Percentiles rank a stretch among this genome's conserved stretches.
phyloP scores from a whole-genome alignment of 2,329 filamentous ascomycete species.

The Arthroderma sp. region DNA sequence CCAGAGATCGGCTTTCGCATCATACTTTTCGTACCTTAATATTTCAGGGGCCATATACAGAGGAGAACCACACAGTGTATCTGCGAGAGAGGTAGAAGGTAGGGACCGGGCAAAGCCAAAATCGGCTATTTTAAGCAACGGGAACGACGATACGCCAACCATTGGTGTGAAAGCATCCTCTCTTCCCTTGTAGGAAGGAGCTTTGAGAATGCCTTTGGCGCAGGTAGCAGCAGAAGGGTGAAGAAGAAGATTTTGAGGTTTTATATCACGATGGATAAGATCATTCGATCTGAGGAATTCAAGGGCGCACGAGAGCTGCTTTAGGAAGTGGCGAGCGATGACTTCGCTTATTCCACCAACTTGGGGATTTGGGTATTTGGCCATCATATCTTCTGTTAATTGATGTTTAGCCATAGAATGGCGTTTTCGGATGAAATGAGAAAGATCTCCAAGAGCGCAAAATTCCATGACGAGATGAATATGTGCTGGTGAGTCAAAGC shows the following conservation, averaged over 20 bases:
- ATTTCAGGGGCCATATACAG: constrained; percentile 99
- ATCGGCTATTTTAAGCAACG: constrained; percentile 95
- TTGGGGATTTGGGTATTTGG: constrained; percentile 75
- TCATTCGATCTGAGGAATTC: constrained; percentile 75
- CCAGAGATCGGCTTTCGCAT: constrained; percentile 94
- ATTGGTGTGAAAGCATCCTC: constrained; percentile 69
- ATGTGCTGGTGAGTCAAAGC: constrained; percentile 70
- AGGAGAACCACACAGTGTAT: constrained; percentile 91
- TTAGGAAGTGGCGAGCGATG: constrained; percentile 88
- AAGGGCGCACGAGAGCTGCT: constrained; percentile 84
- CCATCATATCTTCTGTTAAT: constrained; percentile 76
- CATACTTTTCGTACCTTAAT: constrained; percentile 90
- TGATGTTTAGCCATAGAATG: constrained; percentile 66
- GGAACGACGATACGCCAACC: constrained; percentile 68
- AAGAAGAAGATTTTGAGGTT: constrained; percentile 88
- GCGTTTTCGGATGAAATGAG: constrained; percentile 90
- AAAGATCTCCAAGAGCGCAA: constrained; percentile 87
- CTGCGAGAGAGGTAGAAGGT: constrained; percentile 79
- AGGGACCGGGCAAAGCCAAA: constrained; percentile 95
- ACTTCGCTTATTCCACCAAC: constrained; percentile 89
- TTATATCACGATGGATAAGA: constrained; percentile 92
- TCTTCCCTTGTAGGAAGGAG: constrained; percentile 63
- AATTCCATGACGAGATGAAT: constrained; percentile 99
- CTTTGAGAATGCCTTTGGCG: constrained; percentile 46
- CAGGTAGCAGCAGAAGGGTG: constrained; percentile 67